Evolutionary conservation across 371 early-diverging fungal genomes (phyloP), one percentile per base, ranked within the genome.

Genomic region (Parasitella parasitica): DNA sequence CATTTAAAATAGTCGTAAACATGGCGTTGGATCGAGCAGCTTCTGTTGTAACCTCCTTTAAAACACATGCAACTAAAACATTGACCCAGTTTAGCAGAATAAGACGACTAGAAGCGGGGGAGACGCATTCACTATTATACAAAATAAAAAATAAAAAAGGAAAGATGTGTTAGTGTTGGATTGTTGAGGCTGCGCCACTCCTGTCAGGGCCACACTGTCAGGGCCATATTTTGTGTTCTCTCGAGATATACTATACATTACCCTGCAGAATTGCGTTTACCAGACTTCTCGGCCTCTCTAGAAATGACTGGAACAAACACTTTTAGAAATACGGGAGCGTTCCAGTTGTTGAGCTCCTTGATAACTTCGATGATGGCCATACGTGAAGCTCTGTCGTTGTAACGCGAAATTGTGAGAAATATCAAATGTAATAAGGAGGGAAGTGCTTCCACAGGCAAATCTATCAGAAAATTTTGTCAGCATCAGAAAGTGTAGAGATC

Each of bases 1-100:
- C 77, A 28, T 76, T 67, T n/a, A 86, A 51, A 18, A 86, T 65
- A 2, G 65, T 32, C 30, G 66, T 62, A 54, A 78, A 71, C 8
- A 74, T 20, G 2, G 72, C 53, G 12, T 69, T 66, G 8, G 53
- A 39, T 26, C 63, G 57, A 7, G 72, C 69, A 35, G 63, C 59
- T 41, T 70, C 68, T 6, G 46, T 50, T 13, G 67, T 64, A 4
- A 51, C 52, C 16, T 54, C 37, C n/a, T 69, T 64, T 46, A 85
- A 54, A 12, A 69, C 75, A 51, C 75, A 74, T 6, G 61, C 61
- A 18, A 86, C 41, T 37, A 88, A 18, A 8, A 77, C 28, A 64
- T 86, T 76, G 36, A 86, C 69, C 89, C 89, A 88, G 16, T 80
- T 85, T 54, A 88, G 63, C 51, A 86, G 58, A 15, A 85, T 80